Conservation (phyloP, 441 rosid species). For the Populus hybrid region DNA sequence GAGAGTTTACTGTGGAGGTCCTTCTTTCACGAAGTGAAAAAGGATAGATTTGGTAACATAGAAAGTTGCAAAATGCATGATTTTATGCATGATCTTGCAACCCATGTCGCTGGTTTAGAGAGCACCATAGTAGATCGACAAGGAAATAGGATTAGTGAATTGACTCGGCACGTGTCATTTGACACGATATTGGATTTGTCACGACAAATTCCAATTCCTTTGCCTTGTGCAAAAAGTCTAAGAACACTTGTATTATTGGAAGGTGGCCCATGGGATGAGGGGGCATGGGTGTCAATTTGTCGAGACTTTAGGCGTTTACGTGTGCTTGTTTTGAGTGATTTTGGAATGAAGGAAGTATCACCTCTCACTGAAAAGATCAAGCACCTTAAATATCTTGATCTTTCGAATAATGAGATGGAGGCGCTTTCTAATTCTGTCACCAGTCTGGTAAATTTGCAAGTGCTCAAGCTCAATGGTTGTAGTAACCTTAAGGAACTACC, state of each 20-base stretch:
- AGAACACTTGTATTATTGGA: background rate
- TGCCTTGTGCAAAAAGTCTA: background rate
- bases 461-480: background rate
- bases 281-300: background rate
- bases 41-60: constrained; percentile 13
- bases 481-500: constrained; percentile 6
- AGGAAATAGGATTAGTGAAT: too few species aligned
- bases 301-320: constrained; percentile 12
- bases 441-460: constrained; percentile 3
- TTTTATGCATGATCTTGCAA: constrained; percentile 33
- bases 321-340: background rate
- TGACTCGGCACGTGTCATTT: background rate
- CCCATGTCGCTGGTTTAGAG: constrained; percentile 5
- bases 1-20: constrained; percentile 12
- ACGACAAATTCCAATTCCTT: background rate
- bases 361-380: background rate
- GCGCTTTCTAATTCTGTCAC: constrained; percentile 2
- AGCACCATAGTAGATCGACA: background rate
- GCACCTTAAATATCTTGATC: background rate
- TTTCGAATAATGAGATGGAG: background rate
- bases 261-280: background rate
- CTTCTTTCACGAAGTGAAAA: constrained; percentile 24
- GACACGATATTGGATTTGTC: background rate
- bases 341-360: background rate
- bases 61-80: constrained; percentile 28